Percentiles rank a stretch among this genome's conserved stretches.
These are phyloP conservation scores for Chamaenerion angustifolium DNA, from an alignment of 345 rosid species.

Conservation along the genomic window DNA sequence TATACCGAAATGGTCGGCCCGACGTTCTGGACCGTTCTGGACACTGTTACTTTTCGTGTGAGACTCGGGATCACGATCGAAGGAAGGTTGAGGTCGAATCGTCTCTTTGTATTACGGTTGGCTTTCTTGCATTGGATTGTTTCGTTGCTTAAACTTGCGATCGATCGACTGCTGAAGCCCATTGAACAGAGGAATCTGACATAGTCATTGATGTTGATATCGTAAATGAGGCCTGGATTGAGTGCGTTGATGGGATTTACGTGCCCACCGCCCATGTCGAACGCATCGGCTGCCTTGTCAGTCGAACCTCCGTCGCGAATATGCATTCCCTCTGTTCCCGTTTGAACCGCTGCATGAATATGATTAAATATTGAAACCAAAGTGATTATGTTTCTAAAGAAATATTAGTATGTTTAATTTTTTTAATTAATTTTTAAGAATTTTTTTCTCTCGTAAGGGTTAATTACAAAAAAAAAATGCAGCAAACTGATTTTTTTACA, in stretches of 20 bases:
- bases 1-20: slow-evolving; percentile 30
- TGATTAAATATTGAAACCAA: too few relatives aligned
- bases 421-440: too few relatives aligned
- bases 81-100: slow-evolving; percentile 41
- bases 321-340: background rate
- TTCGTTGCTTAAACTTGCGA: background rate
- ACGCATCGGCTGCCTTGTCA: slow-evolving; percentile 11
- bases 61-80: slow-evolving; percentile 22
- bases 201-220: slow-evolving; percentile 11
- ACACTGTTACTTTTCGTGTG: slow-evolving; percentile 19
- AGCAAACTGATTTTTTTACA: too few relatives aligned
- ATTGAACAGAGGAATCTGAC: slow-evolving; percentile 10
- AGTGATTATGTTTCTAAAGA: too few relatives aligned
- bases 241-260: slow-evolving; percentile 15
- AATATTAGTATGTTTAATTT: too few relatives aligned
- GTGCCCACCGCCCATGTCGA: slow-evolving; percentile 17
- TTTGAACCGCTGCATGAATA: slow-evolving; percentile 11
- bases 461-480: too few relatives aligned
- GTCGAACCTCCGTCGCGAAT: slow-evolving; percentile 6
- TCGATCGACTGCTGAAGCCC: slow-evolving; percentile 2
- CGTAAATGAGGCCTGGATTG: slow-evolving; percentile 19
- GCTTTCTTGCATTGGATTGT: slow-evolving; percentile 12
- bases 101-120: slow-evolving; percentile 12
- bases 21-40: slow-evolving; percentile 37
- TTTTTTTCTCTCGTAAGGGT: too few relatives aligned